These are phyloP conservation scores for Coemansia sp. DNA, from an alignment of 192 early-diverging fungal genomes.

Conservation along the genomic window DNA sequence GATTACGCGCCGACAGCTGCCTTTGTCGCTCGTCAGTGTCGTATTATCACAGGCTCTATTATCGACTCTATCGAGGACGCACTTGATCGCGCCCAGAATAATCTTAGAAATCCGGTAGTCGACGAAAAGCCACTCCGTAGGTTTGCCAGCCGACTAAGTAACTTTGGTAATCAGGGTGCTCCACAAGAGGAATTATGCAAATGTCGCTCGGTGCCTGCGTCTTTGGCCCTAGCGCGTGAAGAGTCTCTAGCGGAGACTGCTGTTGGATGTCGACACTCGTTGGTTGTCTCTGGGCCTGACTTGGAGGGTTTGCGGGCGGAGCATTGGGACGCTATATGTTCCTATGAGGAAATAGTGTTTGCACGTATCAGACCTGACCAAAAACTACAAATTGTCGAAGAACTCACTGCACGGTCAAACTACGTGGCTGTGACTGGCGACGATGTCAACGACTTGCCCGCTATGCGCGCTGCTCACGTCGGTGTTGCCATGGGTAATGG, in stretches of 20 bases:
- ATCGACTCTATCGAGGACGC: slow-evolving; percentile 47
- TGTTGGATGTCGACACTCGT: slow-evolving; percentile 25
- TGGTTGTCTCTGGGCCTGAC: slow-evolving; percentile 70
- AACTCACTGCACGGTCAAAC: slow-evolving; percentile 67
- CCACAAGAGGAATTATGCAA: background rate
- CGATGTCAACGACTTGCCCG: slow-evolving; percentile 89
- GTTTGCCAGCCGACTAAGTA: slow-evolving; percentile 1
- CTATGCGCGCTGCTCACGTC: slow-evolving; percentile 87
- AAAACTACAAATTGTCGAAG: slow-evolving; percentile 79
- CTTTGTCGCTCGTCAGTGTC: slow-evolving; percentile 74
- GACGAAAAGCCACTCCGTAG: background rate
- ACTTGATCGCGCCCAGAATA: slow-evolving; percentile 4
- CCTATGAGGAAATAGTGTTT: slow-evolving; percentile 80
- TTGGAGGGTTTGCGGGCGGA: slow-evolving; percentile 57
- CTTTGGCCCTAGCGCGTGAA: background rate
- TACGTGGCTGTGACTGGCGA: slow-evolving; percentile 90
- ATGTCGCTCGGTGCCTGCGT: background rate
- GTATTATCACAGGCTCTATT: slow-evolving; percentile 59
- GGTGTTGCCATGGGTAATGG: slow-evolving; percentile 87
- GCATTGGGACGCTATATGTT: slow-evolving; percentile 69
- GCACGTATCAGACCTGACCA: slow-evolving; percentile 87
- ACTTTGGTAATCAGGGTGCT: background rate
- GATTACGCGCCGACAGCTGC: slow-evolving; percentile 77
- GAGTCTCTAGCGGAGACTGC: slow-evolving; percentile 10
- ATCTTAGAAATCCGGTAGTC: background rate